Percentiles rank a stretch among this genome's conserved stretches.
phyloP scores from a whole-genome alignment of 2,329 filamentous ascomycete genomes.

The Aspergillus udagawae region DNA sequence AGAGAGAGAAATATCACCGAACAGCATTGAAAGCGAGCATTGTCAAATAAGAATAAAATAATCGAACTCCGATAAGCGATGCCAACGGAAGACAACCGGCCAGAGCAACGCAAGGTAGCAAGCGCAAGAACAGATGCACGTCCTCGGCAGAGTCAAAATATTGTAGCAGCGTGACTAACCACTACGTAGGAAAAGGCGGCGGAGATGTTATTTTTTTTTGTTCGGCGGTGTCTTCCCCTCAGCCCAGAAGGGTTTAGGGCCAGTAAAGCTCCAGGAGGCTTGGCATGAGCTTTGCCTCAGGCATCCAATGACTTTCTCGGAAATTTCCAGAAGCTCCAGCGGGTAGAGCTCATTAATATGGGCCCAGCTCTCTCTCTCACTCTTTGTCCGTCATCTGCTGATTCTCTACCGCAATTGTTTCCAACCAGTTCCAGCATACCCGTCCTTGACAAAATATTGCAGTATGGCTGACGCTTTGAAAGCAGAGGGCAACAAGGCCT shows the following conservation, averaged over 20 bases:
- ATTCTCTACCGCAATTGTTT: slow-evolving; percentile 2
- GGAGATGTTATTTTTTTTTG: slow-evolving; percentile 18
- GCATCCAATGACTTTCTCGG: slow-evolving; percentile 20
- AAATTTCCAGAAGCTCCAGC: slow-evolving; percentile 45
- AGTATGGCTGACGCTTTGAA: slow-evolving; percentile 78
- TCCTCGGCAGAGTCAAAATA: not conserved
- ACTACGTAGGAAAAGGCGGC: slow-evolving; percentile 8
- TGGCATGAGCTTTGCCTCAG: slow-evolving; percentile 19
- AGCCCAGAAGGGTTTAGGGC: slow-evolving; percentile 17
- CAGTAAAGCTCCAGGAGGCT: slow-evolving; percentile 9
- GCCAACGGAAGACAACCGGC: not conserved
- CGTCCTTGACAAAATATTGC: slow-evolving; percentile 3
- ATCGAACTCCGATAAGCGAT: not conserved
- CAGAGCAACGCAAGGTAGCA: not conserved
- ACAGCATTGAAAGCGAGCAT: slow-evolving; percentile 28
- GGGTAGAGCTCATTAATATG: slow-evolving; percentile 22
- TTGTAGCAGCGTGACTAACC: slow-evolving; percentile 10
- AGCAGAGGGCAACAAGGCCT: slow-evolving; percentile 97
- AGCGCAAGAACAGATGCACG: slow-evolving; percentile 2
- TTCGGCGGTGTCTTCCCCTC: slow-evolving; percentile 27
- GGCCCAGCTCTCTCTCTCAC: slow-evolving; percentile 11
- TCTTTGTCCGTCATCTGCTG: slow-evolving; percentile 4
- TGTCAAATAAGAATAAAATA: slow-evolving; percentile 23
- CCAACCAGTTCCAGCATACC: not conserved
- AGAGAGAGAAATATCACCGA: slow-evolving; percentile 26